Base-by-base conservation (phyloP, 495 filamentous ascomycete species). In the Lepidopterella palustris region DNA sequence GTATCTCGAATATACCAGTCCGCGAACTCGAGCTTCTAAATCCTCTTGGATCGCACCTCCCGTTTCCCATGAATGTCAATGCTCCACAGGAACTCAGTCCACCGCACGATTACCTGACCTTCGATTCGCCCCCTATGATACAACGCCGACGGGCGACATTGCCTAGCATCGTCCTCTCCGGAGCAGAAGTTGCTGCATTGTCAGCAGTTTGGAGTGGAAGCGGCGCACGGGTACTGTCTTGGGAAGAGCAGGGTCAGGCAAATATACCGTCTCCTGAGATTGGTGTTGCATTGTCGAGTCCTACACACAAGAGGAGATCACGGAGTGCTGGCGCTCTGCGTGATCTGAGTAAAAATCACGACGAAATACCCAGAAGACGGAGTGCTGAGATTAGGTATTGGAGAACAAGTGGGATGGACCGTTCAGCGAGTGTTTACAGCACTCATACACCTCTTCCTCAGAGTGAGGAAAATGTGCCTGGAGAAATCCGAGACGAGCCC, bases 1-100 rank as follows among this genome's bases (percentile, higher is more conserved):
- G 65, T 21, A 64, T 68, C 15, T 68, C 62, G 0, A 54, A 55
- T 31, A 6, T 68, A 0, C 65, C 61, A 4, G 58, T 67, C 4
- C 57, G 53, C 20, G 66, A 69, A 29, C 48, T 59, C 5, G 18
- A 56, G 40, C 62, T 63, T 9, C 24, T 63, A 39, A 69, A 64
- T 51, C 67, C 67, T 13, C 58, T 69, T 1, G 61, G 61, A 3
- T 52, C 59, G 21, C 67, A 69, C 28, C 65, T 70, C n/a, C 67
- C 67, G 0, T 70, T 70, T 39, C 67, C 67, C 9, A 70, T 70
- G 67, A 70, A 70, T 49, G 65, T 70, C 31, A 70, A 70, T 55
- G 67, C 67, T 5, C 67, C 67, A 23, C 53, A 68, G 21, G 59
- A 70, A 32, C 18, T 55, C 1, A 64, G 61, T 26, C 64, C 63